phyloP scores from a whole-genome alignment of 257 asterid species.

The Capsicum pubescens region DNA sequence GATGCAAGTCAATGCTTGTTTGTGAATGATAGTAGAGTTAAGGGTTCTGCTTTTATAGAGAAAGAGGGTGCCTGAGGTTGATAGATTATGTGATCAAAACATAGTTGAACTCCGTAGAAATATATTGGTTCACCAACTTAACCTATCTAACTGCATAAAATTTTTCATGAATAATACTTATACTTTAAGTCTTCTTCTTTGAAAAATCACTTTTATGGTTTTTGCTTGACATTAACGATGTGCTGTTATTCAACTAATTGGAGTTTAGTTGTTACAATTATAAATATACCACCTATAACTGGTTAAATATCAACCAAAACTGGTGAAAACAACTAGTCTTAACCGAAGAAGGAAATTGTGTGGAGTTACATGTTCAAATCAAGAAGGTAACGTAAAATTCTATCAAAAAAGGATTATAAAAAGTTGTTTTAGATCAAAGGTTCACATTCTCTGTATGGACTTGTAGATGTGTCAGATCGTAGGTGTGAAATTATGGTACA shows the following conservation, averaged over 20 bases:
- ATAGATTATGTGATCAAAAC: slow-evolving; percentile 51
- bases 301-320: not conserved
- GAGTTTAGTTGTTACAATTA: not conserved
- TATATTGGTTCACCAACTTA: slow-evolving; percentile 80
- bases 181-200: slow-evolving; percentile 39
- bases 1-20: slow-evolving; percentile 20
- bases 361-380: not conserved
- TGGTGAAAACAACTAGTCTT: not conserved
- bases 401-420: not conserved
- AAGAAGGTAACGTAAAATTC: not conserved
- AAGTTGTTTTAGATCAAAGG: not conserved
- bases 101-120: slow-evolving; percentile 49
- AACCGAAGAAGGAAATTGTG: not conserved
- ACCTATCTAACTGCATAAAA: slow-evolving; percentile 36
- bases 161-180: slow-evolving; percentile 40
- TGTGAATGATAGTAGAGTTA: slow-evolving; percentile 42
- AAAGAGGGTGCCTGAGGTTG: slow-evolving; percentile 44
- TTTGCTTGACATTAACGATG: slow-evolving; percentile 39
- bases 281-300: no score
- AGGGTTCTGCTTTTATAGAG: slow-evolving; percentile 44
- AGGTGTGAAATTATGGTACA: not conserved
- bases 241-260: not conserved
- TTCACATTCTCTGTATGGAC: not conserved
- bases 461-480: not conserved
- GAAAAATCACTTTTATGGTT: slow-evolving; percentile 22